Base-by-base conservation (phyloP, 805 yeast species). In the Saturnispora dispora region DNA sequence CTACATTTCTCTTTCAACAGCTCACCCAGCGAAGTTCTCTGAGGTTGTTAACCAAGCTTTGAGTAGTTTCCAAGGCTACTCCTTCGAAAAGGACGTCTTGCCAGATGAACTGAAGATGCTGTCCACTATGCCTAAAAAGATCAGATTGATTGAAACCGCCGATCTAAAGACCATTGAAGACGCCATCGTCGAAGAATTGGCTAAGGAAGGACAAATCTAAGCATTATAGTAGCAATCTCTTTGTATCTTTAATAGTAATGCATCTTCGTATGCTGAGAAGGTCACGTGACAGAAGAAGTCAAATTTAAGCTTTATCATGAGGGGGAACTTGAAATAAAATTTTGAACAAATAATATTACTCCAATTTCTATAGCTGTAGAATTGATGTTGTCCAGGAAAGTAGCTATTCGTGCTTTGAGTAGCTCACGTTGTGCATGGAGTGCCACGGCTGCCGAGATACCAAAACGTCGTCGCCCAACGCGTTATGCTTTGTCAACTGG, bases 1-100 rank as follows among this genome's bases (percentile, higher is more conserved):
- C 51, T 77, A 77, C 63, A 76, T 93, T 44, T 85, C 96, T 5
- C 78, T 93, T 53, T 85, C 97, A 10, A 93, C 99, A 46, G 99
- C 99, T 8, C 99, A 93, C 67, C 99, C 99, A 42, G 99, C 99
- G 54, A 93, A 93, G 71, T 93, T 93, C 63, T 87, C 96, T 25
- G 97, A 88, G 56, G 99, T 96, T 47, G 99, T 93, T 25, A 84
- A 90, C 67, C 71, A 77, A 60, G 88, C 98, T 3, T 75, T 93
- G 57, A 64, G 69, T 45, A 75, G 75, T 1, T 75, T 81, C 55
- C 78, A 75, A 11, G 89, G 80, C 20, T 93, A 93, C 71, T 80
- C 89, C 4, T 93, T 93, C 63, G 96, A 88, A 62, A 75, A 75
- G 46, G 88, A 88, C 58, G 97, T 93, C 20, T 76, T 93, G 51